A percentile compares a stretch with the other conserved stretches of the same genome.
Evolutionary conservation across 179 eudicot genomes (phyloP).

Genomic region (Vitellaria paradoxa): DNA sequence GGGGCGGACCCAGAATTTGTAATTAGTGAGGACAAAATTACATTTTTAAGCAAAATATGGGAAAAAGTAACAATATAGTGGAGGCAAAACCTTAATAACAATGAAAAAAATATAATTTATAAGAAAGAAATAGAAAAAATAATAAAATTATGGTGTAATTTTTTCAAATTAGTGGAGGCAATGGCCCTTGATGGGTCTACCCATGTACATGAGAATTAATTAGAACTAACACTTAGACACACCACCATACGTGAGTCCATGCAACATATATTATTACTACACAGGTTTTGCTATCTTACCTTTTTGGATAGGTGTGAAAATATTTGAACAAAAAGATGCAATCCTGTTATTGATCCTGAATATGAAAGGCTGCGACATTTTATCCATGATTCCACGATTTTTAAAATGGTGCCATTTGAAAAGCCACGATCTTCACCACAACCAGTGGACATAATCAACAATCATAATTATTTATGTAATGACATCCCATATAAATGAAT

Average conservation of each 20-base stretch:
- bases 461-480: background rate
- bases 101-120: too few species aligned
- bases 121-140: too few species aligned
- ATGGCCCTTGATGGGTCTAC: too few species aligned
- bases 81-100: too few species aligned
- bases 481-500: background rate
- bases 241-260: background rate
- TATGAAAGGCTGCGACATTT: background rate
- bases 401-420: background rate
- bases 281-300: background rate
- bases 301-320: too few species aligned
- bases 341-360: background rate
- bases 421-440: background rate
- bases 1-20: too few species aligned
- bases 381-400: background rate
- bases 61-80: too few species aligned
- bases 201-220: too few species aligned
- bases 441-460: background rate
- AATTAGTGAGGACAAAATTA: too few species aligned
- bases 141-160: too few species aligned
- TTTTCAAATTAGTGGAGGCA: too few species aligned
- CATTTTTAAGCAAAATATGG: too few species aligned
- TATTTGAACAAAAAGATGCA: background rate
- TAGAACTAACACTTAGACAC: background rate
- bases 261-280: background rate